Evolutionary conservation across 2,329 filamentous ascomycete genomes (phyloP), one percentile per base, ranked within the genome.

Genomic region (Pyrenochaeta sp.): DNA sequence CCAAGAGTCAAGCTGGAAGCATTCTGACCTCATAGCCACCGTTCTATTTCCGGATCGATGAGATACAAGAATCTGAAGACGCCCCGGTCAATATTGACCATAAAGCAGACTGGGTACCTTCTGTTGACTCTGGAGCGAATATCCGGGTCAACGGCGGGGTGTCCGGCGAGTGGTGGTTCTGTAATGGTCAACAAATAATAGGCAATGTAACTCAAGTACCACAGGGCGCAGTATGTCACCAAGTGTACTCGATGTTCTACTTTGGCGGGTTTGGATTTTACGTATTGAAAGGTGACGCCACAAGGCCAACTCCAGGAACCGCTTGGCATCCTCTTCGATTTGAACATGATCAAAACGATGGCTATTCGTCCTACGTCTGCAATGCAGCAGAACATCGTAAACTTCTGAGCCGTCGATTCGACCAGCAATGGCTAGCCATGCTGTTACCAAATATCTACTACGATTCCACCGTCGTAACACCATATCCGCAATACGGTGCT

Each of bases 41-140:
- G 4, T 67, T 37, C 37, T 18, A 63, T 9, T 68, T 68, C 35
- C 43, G 28, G 10, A 59, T 69, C 35, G 51, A 65, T 30, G 66
- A 69, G 40, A 53, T 67, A 6, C 18, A 27, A 19, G 53, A 66
- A 14, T 7, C 30, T 23, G 2, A 27, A 40, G 13, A 18, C n/a
- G 18, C 24, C 14, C 24, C 24, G 14, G 24, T 10, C 24, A 11
- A 10, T 10, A 11, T 5, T 13, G 9, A 27, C 24, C 11, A n/a
- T 27, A 27, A 4, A 27, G 11, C 24, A 5, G 24, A 52, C 18
- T 64, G 62, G 60, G 44, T 43, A 6, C 62, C 60, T 21, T 44
- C 53, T 3, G 39, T 24, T 9, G 22, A 43, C 3, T 11, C 3
- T 9, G 44, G 41, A 13, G 39, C 34, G 6, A 46, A 60, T 30